phyloP scores from a whole-genome alignment of 2,329 filamentous ascomycete genomes.

The Talaromyces pinophilus region DNA sequence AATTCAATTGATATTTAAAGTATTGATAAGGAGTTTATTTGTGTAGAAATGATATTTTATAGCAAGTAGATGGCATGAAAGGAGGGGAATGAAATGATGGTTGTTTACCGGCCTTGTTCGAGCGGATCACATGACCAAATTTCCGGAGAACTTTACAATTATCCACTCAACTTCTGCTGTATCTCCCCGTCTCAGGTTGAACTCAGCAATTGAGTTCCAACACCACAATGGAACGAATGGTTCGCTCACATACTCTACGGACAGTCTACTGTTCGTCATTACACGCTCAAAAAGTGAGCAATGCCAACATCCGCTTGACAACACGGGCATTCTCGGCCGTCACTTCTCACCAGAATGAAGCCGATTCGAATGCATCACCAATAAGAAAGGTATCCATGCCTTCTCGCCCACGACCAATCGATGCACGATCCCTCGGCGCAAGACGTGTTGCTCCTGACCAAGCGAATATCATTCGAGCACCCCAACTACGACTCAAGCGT shows the following conservation, averaged over 20 bases:
- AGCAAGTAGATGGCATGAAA: neutral
- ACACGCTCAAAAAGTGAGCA: slow-evolving; percentile 5
- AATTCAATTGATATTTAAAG: neutral
- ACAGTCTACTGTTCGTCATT: neutral
- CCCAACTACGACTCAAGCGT: slow-evolving; percentile 29
- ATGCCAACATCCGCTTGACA: slow-evolving; percentile 10
- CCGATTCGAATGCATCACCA: neutral
- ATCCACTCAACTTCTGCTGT: neutral
- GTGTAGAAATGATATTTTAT: neutral
- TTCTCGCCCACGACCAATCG: slow-evolving; percentile 35
- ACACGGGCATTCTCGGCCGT: slow-evolving; percentile 15
- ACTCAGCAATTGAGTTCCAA: neutral
- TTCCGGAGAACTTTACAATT: neutral
- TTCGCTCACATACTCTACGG: slow-evolving; percentile 6
- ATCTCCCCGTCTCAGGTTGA: neutral
- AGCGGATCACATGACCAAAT: slow-evolving; percentile 15
- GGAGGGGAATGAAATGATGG: neutral
- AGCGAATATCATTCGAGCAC: slow-evolving; percentile 36
- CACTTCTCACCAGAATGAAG: neutral
- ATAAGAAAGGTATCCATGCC: neutral
- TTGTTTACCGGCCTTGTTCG: slow-evolving; percentile 8
- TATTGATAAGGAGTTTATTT: neutral
- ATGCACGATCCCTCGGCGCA: slow-evolving; percentile 41
- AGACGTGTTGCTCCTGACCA: slow-evolving; percentile 32
- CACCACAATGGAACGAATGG: slow-evolving; percentile 15